These are phyloP conservation scores for Pseudogymnoascus sp. DNA, from an alignment of 2,329 filamentous ascomycete species.

Conservation along the genomic window DNA sequence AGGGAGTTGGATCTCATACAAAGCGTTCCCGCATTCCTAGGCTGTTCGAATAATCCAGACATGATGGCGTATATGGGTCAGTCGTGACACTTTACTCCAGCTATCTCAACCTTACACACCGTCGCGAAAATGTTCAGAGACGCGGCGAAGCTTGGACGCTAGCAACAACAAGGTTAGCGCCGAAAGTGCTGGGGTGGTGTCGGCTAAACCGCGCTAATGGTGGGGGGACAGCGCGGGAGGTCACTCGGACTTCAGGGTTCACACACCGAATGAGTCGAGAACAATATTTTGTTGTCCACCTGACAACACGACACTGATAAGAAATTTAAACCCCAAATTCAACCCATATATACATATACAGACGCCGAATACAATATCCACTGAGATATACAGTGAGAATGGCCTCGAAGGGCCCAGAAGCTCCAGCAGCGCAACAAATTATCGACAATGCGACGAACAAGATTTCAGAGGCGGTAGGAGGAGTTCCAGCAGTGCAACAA, in stretches of 20 bases:
- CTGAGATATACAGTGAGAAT: conserved; percentile 8
- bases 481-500: conserved; percentile 18
- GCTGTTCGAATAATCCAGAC: conserved; percentile 94
- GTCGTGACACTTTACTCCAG: conserved; percentile 14
- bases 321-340: background rate
- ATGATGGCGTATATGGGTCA: conserved; percentile 40
- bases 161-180: conserved; percentile 6
- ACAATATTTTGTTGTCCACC: background rate
- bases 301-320: background rate
- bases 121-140: conserved; percentile 15
- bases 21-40: conserved; percentile 82
- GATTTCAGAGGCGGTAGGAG: conserved; percentile 10
- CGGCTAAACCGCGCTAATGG: conserved; percentile 10
- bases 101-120: conserved; percentile 11
- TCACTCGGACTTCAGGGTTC: conserved; percentile 4
- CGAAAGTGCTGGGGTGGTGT: background rate
- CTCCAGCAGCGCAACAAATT: conserved; percentile 4
- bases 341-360: background rate
- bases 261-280: conserved; percentile 7
- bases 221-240: conserved; percentile 8
- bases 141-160: conserved; percentile 14
- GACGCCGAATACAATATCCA: background rate
- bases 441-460: conserved; percentile 1
- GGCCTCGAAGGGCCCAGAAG: conserved; percentile 6
- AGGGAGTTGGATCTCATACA: conserved; percentile 43